phyloP scores from a whole-genome alignment of 73 alveolate genomes.

The Blepharisma stoltei region DNA sequence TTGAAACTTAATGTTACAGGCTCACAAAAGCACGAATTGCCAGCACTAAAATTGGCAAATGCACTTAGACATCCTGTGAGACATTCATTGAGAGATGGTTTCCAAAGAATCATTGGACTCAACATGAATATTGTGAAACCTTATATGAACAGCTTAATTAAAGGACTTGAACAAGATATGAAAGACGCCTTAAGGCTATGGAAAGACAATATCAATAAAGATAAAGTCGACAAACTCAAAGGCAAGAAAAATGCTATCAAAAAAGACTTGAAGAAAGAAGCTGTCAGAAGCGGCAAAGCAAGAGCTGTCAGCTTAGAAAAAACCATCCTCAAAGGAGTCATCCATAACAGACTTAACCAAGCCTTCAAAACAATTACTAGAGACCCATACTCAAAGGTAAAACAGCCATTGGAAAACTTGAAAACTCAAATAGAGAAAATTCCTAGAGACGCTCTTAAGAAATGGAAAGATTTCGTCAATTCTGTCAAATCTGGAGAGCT shows the following conservation, averaged over 20 bases:
- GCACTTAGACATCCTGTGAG: slow-evolving; percentile 21
- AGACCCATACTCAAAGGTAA: neutral
- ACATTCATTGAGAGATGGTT: neutral
- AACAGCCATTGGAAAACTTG: neutral
- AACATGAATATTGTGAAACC: neutral
- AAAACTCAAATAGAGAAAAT: neutral
- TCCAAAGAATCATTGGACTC: neutral
- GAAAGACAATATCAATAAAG: neutral
- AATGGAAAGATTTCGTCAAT: neutral
- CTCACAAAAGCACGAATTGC: neutral
- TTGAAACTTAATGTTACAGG: neutral
- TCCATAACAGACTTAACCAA: neutral
- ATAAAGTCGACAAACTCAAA: neutral
- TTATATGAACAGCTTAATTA: neutral
- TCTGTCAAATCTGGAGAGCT: neutral
- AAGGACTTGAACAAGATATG: neutral
- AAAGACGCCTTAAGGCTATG: neutral
- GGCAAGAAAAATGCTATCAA: neutral
- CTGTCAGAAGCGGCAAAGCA: slow-evolving; percentile 8
- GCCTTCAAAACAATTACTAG: neutral
- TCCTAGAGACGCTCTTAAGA: slow-evolving; percentile 3
- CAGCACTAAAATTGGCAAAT: slow-evolving; percentile 11
- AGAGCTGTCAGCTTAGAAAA: neutral
- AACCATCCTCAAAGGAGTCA: neutral
- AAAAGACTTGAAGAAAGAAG: slow-evolving; percentile 11